Evolutionary conservation across 495 filamentous ascomycete species (phyloP), one percentile per base, ranked within the genome.

Genomic region (Talaromyces stipitatus): DNA sequence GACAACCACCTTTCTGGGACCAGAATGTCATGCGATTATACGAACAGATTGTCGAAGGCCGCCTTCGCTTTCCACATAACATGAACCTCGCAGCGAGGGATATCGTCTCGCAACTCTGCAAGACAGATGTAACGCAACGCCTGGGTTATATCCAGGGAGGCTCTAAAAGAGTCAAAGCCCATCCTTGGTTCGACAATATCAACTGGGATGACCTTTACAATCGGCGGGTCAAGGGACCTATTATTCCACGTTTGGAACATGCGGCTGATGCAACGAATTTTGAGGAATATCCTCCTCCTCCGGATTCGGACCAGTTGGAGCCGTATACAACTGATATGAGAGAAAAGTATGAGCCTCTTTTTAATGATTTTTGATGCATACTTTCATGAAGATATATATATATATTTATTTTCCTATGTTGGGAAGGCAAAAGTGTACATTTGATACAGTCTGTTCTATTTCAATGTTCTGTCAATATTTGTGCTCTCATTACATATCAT

Each of bases 1-100:
- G 94, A 32, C 95, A 96, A 64, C 94, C 94, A 5, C 94, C 94
- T 2, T 98, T 98, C 70, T 98, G 92, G 89, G 89, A 96, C 66
- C 84, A 90, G 52, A 96, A 94, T 62, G 91, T 92, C 0, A 94
- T 97, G 65, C 91, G 94, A 65, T 96, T 97, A 56, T 97, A 97
- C 73, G 92, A 96, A 72, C 74, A 78, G 46, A 78, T 78, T 33
- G 70, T 76, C 16, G 71, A 75, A 62, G 74, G 74, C 22, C 71
- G 61, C 18, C 55, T 74, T 24, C 69, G 68, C 43, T 73, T 69
- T 56, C 70, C 69, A 10, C 65, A 63, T 3, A 72, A 64, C 53
- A 86, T 97, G 74, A 85, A 86, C 20, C 66, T 82, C 18, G 84
- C 86, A 54, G 90, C 92, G 8, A 84, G 90, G 62, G 85, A 91